Percentiles rank a stretch among this genome's conserved stretches.
These are phyloP conservation scores for Phytopythium litorale DNA, from an alignment of 352 stramenopile genomes.

Conservation along the genomic window DNA sequence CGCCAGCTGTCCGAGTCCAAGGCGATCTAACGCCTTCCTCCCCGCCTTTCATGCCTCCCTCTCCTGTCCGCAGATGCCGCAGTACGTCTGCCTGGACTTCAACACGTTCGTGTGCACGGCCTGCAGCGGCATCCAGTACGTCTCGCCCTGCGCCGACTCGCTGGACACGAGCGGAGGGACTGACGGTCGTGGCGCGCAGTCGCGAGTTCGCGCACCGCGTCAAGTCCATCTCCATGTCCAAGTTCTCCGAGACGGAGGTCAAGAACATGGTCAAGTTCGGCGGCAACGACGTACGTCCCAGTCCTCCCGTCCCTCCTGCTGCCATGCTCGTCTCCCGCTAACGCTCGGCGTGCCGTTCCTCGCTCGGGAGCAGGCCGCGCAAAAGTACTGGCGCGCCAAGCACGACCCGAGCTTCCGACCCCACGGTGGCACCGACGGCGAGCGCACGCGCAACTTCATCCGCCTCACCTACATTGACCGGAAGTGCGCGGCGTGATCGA, in stretches of 20 bases:
- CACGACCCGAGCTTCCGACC: constrained; percentile 81
- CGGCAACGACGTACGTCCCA: constrained; percentile 75
- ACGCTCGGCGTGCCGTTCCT: background rate
- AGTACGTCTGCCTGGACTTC: constrained; percentile 92
- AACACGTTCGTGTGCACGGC: constrained; percentile 94
- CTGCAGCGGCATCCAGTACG: constrained; percentile 92
- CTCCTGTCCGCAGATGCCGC: constrained; percentile 60
- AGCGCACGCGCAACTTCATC: constrained; percentile 88
- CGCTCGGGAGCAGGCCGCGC: constrained; percentile 40
- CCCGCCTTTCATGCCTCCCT: background rate
- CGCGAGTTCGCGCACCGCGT: constrained; percentile 92
- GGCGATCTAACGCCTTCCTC: constrained; percentile 6
- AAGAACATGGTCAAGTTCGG: constrained; percentile 86
- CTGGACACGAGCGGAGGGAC: background rate
- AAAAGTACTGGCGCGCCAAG: constrained; percentile 84
- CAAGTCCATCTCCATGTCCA: constrained; percentile 94
- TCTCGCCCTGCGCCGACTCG: constrained; percentile 5
- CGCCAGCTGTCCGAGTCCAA: too few relatives aligned
- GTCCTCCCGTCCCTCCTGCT: background rate
- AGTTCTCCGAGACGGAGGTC: constrained; percentile 90
- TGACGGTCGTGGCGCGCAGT: constrained; percentile 23
- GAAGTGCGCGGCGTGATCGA: constrained; percentile 39
- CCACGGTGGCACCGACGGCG: constrained; percentile 62
- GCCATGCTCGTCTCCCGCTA: too few relatives aligned
- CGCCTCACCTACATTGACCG: constrained; percentile 84